A percentile compares a stretch with the other conserved stretches of the same genome.
Conservation (phyloP, 2,329 filamentous ascomycete genomes). For the Pestalotiopsis sp. region DNA sequence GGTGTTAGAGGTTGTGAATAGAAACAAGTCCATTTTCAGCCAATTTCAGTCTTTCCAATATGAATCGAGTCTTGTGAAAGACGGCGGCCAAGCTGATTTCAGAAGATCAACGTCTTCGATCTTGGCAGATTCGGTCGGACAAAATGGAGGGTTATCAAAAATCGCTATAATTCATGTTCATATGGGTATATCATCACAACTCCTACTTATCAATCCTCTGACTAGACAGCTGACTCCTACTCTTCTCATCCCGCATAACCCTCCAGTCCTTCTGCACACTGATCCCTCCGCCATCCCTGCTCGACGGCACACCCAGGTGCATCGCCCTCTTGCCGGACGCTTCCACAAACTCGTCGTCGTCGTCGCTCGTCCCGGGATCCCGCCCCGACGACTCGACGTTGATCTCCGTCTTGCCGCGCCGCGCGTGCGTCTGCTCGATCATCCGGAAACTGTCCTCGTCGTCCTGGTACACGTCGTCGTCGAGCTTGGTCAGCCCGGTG, state of each 20-base stretch:
- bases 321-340: not conserved
- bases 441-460: not conserved
- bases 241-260: not conserved
- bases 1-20: not conserved
- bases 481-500: not conserved
- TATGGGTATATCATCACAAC: not conserved
- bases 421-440: not conserved
- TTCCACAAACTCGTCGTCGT: not conserved
- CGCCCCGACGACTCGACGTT: slow-evolving; percentile 2
- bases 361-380: not conserved
- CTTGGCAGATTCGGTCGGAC: no score
- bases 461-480: not conserved
- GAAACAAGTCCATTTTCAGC: not conserved
- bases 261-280: not conserved
- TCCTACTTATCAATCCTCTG: not conserved
- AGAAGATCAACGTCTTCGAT: no score
- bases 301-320: not conserved
- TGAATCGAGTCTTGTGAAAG: no score
- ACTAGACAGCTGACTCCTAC: not conserved
- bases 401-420: not conserved
- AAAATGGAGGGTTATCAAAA: not conserved
- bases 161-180: not conserved
- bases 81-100: no score
- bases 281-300: not conserved
- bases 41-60: not conserved